Conservation (phyloP, 2,329 filamentous ascomycete species). For the Pestalotiopsis sp. region DNA sequence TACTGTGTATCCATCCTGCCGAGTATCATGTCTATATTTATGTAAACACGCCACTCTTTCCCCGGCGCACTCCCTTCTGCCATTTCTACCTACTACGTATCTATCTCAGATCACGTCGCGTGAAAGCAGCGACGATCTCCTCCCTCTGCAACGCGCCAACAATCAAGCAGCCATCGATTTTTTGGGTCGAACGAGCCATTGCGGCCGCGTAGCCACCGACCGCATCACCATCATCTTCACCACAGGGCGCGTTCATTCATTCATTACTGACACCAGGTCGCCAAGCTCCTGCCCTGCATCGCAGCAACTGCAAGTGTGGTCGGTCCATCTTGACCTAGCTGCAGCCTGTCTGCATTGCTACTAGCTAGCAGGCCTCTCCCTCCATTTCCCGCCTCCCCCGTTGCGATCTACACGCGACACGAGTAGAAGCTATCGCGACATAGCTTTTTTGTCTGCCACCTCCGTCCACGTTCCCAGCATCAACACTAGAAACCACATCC, state of each 20-base stretch:
- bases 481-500: neutral
- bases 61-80: neutral
- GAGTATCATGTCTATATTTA: neutral
- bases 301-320: neutral
- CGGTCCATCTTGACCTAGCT: neutral
- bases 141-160: neutral
- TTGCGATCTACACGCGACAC: neutral
- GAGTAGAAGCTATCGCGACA: neutral
- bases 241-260: neutral
- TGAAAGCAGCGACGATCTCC: neutral
- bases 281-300: neutral
- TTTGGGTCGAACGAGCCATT: neutral
- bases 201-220: neutral
- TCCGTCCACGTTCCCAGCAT: neutral
- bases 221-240: neutral
- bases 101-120: neutral
- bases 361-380: neutral
- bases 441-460: neutral
- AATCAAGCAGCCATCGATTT: neutral
- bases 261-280: neutral
- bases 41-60: neutral
- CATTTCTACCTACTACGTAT: neutral
- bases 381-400: neutral
- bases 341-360: no score
- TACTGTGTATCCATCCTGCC: no score